A percentile compares a stretch with the other conserved stretches of the same genome.
Evolutionary conservation across 768 basidiomycete species (phyloP).

Genomic region (Leccinum subgranulosum): DNA sequence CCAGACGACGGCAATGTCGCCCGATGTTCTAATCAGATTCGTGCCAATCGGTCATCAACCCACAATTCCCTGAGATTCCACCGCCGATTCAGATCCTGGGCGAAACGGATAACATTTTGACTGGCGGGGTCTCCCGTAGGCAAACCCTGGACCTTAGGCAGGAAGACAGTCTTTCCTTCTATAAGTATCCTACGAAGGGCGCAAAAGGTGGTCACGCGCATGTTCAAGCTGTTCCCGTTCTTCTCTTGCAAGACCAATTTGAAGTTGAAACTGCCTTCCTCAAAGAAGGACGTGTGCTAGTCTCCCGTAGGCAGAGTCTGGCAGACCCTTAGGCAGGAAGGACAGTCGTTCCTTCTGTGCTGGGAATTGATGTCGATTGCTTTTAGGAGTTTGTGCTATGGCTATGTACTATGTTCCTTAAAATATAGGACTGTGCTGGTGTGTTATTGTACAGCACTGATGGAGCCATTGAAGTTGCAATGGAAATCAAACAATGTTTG

Average conservation of each 20-base stretch:
- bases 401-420: too few species aligned
- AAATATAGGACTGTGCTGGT: slow-evolving; percentile 78
- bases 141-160: too few species aligned
- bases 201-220: slow-evolving; percentile 94
- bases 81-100: slow-evolving; percentile 69
- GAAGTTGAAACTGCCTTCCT: slow-evolving; percentile 74
- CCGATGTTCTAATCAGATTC: slow-evolving; percentile 74
- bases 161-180: too few species aligned
- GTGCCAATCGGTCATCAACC: slow-evolving; percentile 93
- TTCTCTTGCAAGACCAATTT: slow-evolving; percentile 61
- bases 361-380: slow-evolving; percentile 70
- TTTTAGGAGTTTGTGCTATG: slow-evolving; percentile 35
- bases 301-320: too few species aligned
- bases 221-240: slow-evolving; percentile 81
- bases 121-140: neutral
- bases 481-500: slow-evolving; percentile 90
- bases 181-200: slow-evolving; percentile 65
- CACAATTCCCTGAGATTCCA: slow-evolving; percentile 81
- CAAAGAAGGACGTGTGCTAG: slow-evolving; percentile 45
- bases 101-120: slow-evolving; percentile 66
- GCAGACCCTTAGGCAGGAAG: too few species aligned
- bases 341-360: slow-evolving; percentile 14
- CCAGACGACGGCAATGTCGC: slow-evolving; percentile 36
- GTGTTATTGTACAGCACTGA: slow-evolving; percentile 94
- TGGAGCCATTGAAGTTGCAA: slow-evolving; percentile 76